These are phyloP conservation scores for Microbotryum violaceum DNA, from an alignment of 1,284 basidiomycete genomes.

Conservation along the genomic window DNA sequence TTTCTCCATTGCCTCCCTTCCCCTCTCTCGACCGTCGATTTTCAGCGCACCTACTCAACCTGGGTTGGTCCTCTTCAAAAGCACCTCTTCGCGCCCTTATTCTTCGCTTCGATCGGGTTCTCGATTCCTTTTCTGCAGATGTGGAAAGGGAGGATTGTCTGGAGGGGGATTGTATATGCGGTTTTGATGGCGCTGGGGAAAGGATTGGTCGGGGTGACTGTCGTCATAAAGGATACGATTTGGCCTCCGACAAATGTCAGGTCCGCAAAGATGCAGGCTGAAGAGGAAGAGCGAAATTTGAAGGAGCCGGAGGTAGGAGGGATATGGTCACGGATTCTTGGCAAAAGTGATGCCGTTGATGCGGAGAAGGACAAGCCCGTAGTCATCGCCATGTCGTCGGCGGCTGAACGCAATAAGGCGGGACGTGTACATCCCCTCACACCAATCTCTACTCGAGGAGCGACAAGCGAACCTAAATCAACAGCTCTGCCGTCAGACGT, in stretches of 20 bases:
- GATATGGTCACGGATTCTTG: too few species aligned
- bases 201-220: constrained; percentile 41
- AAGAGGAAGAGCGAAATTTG: too few species aligned
- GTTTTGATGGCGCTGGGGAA: constrained; percentile 51
- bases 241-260: neutral
- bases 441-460: too few species aligned
- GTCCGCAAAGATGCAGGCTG: neutral
- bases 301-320: too few species aligned
- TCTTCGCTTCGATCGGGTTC: constrained; percentile 53
- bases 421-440: neutral
- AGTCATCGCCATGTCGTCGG: neutral
- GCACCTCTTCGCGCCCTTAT: constrained; percentile 48
- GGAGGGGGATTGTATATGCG: constrained; percentile 50
- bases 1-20: constrained; percentile 29
- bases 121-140: constrained; percentile 51
- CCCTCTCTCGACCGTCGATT: constrained; percentile 4
- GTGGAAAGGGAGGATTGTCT: constrained; percentile 47
- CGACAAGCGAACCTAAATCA: too few species aligned
- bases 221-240: constrained; percentile 36
- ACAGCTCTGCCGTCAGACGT: too few species aligned
- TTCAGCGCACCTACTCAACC: constrained; percentile 1
- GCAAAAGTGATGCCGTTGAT: neutral
- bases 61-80: constrained; percentile 2
- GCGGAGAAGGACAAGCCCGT: neutral
- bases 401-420: neutral